Evolutionary conservation across 2,329 filamentous ascomycete genomes (phyloP), one percentile per base, ranked within the genome.

Genomic region (Cercospora canescens): DNA sequence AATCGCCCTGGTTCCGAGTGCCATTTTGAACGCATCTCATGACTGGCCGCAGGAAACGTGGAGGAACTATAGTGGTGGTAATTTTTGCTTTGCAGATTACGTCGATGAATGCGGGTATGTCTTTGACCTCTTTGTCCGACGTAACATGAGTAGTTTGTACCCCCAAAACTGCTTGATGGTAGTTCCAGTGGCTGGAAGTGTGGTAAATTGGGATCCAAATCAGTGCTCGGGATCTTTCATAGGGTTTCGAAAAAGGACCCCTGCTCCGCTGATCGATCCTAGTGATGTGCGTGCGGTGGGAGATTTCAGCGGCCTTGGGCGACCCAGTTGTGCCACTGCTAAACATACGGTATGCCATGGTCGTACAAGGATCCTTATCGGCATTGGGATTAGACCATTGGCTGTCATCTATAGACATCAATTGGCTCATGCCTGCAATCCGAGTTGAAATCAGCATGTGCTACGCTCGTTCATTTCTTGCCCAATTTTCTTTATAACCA

Each of bases 251-350:
- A 45, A 45, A 45, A 8, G 39, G 39, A 18, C 39, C n/a, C n/a
- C 16, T 45, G n/a, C 24, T 45, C 16, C 39, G 45, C 14, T 30
- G 59, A 26, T 61, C 11, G 6, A 61, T 6, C 37, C 41, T 30
- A 37, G 86, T 84, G 26, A 86, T 79, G 28, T 88, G 77, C 69
- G 88, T 88, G 63, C 80, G 77, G 72, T 90, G 88, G 0, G 85
- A 85, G 48, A 88, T 72, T 67, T 82, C 81, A 12, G 85, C 83
- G 0, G 85, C 86, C 72, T 89, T 90, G 0, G 87, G 87, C 2
- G 88, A 74, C 4, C 75, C 74, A 0, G 87, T 88, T 0, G 87
- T 89, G 1, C 87, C 87, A 59, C 82, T 85, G 69, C 83, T 87
- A 69, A 86, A 88, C 6, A 80, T 76, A 68, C 80, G 80, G 14